Evolutionary conservation across 495 filamentous ascomycete species (phyloP), one percentile per base, ranked within the genome.

Genomic region (Trypethelium eluteriae): DNA sequence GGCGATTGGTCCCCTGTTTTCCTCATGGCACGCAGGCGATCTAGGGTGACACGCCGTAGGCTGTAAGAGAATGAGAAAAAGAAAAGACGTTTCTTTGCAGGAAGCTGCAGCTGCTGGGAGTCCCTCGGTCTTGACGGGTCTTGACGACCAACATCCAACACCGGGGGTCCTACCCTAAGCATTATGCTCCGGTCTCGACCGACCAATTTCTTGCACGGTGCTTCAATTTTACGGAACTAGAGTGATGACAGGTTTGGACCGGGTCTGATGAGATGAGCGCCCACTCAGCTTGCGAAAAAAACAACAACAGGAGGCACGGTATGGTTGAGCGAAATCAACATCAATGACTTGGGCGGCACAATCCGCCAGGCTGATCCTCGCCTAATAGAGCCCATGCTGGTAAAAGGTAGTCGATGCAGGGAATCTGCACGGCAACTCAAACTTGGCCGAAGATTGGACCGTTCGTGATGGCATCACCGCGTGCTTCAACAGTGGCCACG

Each of bases 41-140:
- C 25, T 25, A 25, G 25, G 25, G 25, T 25, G 25, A 25, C 25
- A 25, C 25, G 25, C 25, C 25, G 25, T 25, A 25, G 25, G 25
- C 25, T 25, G 25, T 25, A 25, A 25, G 25, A 25, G 25, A 25
- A 25, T 25, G 25, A 25, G 25, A 59, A 36, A 59, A 59, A 36
- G 32, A 59, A 59, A 59, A 3, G 53, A 5, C 36, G 18, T 59
- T 59, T 59, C 53, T 59, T 59, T 10, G 32, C 53, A 53, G 49
- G 5, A 16, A 18, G 25, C 25, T 25, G 25, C 25, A 25, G 25
- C 25, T 25, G 0, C 25, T 25, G 25, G 25, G 1, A 1, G 25
- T 25, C 49, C 49, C 5, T 18, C 5, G 16, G n/a, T 18, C 49
- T 53, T 53, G 49, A 5, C 5, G 49, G 25, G 6, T 35, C n/a